These are phyloP conservation scores for Escovopsis sp. DNA, from an alignment of 2,329 filamentous ascomycete species.

Conservation along the genomic window DNA sequence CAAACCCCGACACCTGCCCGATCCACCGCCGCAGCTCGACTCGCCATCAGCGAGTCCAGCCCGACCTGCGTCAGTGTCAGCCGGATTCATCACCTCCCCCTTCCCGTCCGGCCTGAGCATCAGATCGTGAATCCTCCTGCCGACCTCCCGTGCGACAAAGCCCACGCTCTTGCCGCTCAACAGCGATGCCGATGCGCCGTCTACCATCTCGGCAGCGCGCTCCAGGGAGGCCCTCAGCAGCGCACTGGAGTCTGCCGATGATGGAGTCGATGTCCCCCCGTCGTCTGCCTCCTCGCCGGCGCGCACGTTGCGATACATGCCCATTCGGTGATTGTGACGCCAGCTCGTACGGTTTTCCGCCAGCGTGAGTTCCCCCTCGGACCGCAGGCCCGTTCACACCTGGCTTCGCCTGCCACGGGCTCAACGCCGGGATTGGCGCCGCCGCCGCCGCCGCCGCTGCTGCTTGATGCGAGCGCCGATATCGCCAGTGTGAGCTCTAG, in stretches of 20 bases:
- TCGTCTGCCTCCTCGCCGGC: neutral
- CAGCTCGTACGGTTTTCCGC: neutral
- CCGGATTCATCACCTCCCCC: neutral
- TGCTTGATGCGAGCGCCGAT: neutral
- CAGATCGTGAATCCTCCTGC: conserved; percentile 6
- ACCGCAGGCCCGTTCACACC: neutral
- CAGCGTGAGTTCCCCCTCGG: neutral
- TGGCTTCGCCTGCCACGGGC: neutral
- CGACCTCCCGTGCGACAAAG: conserved; percentile 7
- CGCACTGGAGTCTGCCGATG: too few species aligned
- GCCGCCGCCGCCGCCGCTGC: neutral
- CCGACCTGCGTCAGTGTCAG: conserved; percentile 7
- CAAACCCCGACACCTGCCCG: conserved; percentile 7
- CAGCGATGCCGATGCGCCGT: neutral
- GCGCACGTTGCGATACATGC: neutral
- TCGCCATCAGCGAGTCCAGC: conserved; percentile 10
- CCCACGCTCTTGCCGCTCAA: neutral
- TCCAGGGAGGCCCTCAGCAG: too few species aligned
- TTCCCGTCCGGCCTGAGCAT: conserved; percentile 7
- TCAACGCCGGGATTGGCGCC: neutral
- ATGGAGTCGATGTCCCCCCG: too few species aligned
- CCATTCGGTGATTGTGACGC: neutral
- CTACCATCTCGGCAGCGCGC: neutral
- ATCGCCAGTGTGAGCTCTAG: neutral
- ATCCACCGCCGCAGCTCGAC: conserved; percentile 12